Evolutionary conservation across 2,329 filamentous ascomycete genomes (phyloP), one percentile per base, ranked within the genome.

Genomic region (Xylaria sp.): DNA sequence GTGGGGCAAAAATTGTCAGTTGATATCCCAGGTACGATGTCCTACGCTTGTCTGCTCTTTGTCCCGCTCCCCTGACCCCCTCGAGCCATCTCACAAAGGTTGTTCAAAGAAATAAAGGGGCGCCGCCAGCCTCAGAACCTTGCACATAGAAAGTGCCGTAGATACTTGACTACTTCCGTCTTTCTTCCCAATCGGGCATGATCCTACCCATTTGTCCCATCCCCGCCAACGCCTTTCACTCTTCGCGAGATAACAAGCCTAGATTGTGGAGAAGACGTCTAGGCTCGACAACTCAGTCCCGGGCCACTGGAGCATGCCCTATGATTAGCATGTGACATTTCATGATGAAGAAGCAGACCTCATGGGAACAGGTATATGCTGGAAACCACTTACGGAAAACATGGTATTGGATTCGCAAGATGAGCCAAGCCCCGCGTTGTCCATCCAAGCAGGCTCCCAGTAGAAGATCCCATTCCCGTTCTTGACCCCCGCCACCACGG

Each of bases 401-500:
- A 89, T 77, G 41, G 85, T 74, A 69, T 87, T 88, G 62, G 84
- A 83, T 17, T 75, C 73, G 65, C 87, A 89, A 39, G 84, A 86
- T 17, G 85, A 88, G 1, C 87, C 87, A 47, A 90, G 69, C 0
- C 71, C 79, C 9, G 81, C 78, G 69, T 89, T 90, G 39, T 84
- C 76, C 57, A 90, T 75, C 86, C 86, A 91, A 0, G 82, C 84
- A 0, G 87, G 87, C 68, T 91, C 88, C 88, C 88, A 91, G 61
- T 90, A 91, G 57, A 87, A 90, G 7, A 91, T 41, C 0, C 87
- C 88, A 22, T 74, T 70, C 0, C 85, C 85, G 1, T 78, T 77
- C 1, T 70, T 75, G 0, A 84, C 78, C 1, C 72, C 77, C 1
- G 75, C 72, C 0, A 90, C 79, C 1, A 84, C 74, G 1, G 73